These are phyloP conservation scores for Neoboletus brunneissimus DNA, from an alignment of 768 basidiomycete species.

Conservation along the genomic window DNA sequence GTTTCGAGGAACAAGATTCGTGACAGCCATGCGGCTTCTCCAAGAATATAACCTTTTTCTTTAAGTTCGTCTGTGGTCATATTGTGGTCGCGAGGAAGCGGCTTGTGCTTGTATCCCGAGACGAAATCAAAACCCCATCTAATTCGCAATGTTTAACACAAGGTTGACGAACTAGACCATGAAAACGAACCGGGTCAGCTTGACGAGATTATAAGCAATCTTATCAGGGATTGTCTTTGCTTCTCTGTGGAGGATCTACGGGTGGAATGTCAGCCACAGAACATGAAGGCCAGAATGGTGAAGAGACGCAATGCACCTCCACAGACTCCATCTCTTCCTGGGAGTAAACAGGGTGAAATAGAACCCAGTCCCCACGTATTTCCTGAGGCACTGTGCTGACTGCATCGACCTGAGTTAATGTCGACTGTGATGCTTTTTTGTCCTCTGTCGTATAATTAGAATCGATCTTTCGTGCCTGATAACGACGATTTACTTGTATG, in stretches of 20 bases:
- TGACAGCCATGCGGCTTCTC: constrained; percentile 72
- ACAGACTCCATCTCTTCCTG: constrained; percentile 69
- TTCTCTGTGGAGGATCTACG: constrained; percentile 66
- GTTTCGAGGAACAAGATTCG: constrained; percentile 77
- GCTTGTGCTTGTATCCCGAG: constrained; percentile 79
- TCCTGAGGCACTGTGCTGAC: constrained; percentile 54
- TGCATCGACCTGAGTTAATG: constrained; percentile 35
- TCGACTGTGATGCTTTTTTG: constrained; percentile 14
- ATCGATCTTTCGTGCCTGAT: not conserved
- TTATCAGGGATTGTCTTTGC: constrained; percentile 70
- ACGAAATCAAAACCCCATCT: constrained; percentile 79
- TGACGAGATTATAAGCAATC: constrained; percentile 64
- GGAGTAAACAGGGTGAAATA: constrained; percentile 92
- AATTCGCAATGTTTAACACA: constrained; percentile 1
- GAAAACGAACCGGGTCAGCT: constrained; percentile 42
- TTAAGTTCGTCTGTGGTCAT: constrained; percentile 74
- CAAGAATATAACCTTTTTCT: constrained; percentile 69
- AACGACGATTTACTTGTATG: constrained; percentile 28
- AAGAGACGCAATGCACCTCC: constrained; percentile 41
- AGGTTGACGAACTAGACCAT: constrained; percentile 1
- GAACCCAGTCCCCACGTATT: constrained; percentile 79
- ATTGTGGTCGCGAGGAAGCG: constrained; percentile 55
- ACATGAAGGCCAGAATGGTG: not conserved
- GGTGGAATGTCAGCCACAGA: constrained; percentile 6
- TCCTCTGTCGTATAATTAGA: constrained; percentile 24